Evolutionary conservation across 164 flowering plant species (phyloP), one percentile per base, ranked within the genome.

Genomic region (Chimonanthus salicifolius): DNA sequence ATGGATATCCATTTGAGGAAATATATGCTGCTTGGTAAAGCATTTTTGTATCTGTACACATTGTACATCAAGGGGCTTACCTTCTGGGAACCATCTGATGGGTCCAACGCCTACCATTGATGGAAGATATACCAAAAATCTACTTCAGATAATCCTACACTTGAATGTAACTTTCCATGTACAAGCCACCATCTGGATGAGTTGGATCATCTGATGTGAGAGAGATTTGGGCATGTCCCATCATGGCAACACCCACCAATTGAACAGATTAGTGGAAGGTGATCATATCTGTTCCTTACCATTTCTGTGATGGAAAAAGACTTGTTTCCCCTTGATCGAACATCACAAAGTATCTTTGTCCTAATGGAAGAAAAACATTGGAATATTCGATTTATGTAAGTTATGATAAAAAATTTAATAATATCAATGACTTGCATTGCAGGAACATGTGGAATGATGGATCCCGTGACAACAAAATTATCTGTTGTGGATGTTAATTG

Each of bases 371-470:
- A 33, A 33, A 33, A 33, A 1, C 33, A 33, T 33, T 33, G 33
- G 33, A 33, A 33, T 33, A 33, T 33, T 33, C 33, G 33, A 33
- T 54, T 10, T 54, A 54, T 13, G 60, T 11, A 54, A 54, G 16
- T 54, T 11, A 54, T 54, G 10, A 54, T 13, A 51, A 51, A 8
- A 44, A 65, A n/a, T 15, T 18, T 5, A 33, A 65, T 44, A 43
- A 66, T 45, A 44, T 11, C 11, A 20, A 75, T 71, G 47, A 58
- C 48, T 46, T 71, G 48, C 58, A 3, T 72, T 20, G 77, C 82
- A 85, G 88, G 78, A 71, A 67, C 67, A 70, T 50, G 74, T 70
- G 78, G 65, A 63, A 69, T 75, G 62, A 15, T 74, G 43, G 72
- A 72, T 76, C 6, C 60, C 21, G 66, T 8, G 18, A 69, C 45